phyloP scores from a whole-genome alignment of 202 grass and related monocot species.

The Panicum hallii region DNA sequence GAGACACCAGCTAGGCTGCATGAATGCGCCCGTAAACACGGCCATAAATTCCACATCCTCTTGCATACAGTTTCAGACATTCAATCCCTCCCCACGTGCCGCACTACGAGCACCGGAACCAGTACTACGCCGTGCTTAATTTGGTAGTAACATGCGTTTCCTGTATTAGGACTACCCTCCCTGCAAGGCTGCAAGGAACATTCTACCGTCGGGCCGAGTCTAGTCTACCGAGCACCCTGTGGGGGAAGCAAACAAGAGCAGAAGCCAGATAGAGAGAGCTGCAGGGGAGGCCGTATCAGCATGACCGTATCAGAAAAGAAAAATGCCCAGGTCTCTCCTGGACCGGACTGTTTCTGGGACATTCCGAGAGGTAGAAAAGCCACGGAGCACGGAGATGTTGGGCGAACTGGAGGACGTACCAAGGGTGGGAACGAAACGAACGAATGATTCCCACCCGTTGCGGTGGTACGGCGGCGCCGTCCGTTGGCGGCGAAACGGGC shows the following conservation, averaged over 20 bases:
- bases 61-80: background rate
- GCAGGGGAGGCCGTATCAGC: background rate
- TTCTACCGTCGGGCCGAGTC: no score
- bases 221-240: background rate
- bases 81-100: slow-evolving; percentile 6
- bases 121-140: background rate
- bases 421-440: background rate
- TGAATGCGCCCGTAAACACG: slow-evolving; percentile 20
- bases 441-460: background rate
- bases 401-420: background rate
- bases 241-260: background rate
- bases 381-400: background rate
- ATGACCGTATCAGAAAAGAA: background rate
- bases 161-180: background rate
- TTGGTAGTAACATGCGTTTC: background rate
- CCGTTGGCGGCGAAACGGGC: background rate
- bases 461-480: background rate
- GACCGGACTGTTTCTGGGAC: background rate
- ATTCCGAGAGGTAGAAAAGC: background rate
- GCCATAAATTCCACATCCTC: background rate
- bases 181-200: background rate
- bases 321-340: background rate
- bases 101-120: background rate
- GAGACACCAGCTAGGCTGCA: slow-evolving; percentile 29
- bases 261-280: no score